Percentiles rank a stretch among this genome's conserved stretches.
These are phyloP conservation scores for Hanseniaspora vineae DNA, from an alignment of 805 yeast genomes.

Conservation along the genomic window DNA sequence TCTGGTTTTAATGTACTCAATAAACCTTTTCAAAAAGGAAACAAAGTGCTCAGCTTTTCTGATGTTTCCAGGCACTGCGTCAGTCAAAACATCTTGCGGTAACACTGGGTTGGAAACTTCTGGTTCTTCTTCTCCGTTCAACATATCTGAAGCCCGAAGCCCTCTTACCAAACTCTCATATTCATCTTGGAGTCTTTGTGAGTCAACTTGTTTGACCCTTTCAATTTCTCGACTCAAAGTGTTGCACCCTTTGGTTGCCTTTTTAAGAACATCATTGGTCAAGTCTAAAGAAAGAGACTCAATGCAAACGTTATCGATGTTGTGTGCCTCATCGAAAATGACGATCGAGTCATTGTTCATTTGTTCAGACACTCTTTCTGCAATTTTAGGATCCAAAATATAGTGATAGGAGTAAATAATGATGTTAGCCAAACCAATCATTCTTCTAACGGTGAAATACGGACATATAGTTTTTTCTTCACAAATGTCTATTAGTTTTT, in stretches of 20 bases:
- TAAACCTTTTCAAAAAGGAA: slow-evolving; percentile 81
- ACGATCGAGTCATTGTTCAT: slow-evolving; percentile 85
- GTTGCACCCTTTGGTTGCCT: slow-evolving; percentile 80
- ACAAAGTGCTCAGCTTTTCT: slow-evolving; percentile 95
- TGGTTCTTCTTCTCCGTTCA: slow-evolving; percentile 34
- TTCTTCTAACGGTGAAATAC: slow-evolving; percentile 92
- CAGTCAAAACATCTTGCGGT: slow-evolving; percentile 73
- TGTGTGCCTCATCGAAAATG: slow-evolving; percentile 97
- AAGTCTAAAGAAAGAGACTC: slow-evolving; percentile 86
- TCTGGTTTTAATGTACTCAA: slow-evolving; percentile 89
- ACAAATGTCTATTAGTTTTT: slow-evolving; percentile 65
- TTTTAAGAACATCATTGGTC: slow-evolving; percentile 77
- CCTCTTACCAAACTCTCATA: slow-evolving; percentile 88
- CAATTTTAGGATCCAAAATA: slow-evolving; percentile 90
- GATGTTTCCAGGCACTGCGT: slow-evolving; percentile 95
- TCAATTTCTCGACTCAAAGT: slow-evolving; percentile 71
- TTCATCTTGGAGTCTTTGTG: slow-evolving; percentile 75
- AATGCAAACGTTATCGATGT: slow-evolving; percentile 96
- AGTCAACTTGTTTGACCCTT: slow-evolving; percentile 70
- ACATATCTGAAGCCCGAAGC: slow-evolving; percentile 64
- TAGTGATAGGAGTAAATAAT: slow-evolving; percentile 95
- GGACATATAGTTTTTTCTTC: slow-evolving; percentile 79
- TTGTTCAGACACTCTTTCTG: slow-evolving; percentile 88
- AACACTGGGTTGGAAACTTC: slow-evolving; percentile 72
- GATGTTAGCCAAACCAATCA: slow-evolving; percentile 89